Base-by-base conservation (phyloP, 2,329 filamentous ascomycete species). In the Colletotrichum sp. region DNA sequence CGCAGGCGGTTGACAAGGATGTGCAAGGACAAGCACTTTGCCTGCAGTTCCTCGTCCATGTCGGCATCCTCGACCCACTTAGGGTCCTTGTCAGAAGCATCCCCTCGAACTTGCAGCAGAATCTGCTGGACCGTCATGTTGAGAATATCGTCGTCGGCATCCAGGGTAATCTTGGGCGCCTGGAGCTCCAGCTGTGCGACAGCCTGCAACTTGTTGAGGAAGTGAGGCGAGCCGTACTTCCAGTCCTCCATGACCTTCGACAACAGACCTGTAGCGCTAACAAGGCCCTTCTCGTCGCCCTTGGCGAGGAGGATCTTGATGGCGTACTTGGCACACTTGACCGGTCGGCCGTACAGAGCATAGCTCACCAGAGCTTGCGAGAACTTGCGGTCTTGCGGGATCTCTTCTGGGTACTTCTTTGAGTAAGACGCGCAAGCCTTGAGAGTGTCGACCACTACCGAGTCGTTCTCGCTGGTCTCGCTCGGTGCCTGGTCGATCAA, bases 381-480 rank as follows among this genome's bases (percentile, higher is more conserved):
- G 78, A 98, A 96, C 77, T 94, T 94, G 70, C 93, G 91, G 75
- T 98, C 94, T 73, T 91, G 90, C 1, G 94, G 94, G 67, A 99
- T 90, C 74, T 98, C 96, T 13, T 92, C 89, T 0, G 96, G 93
- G 77, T 97, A 96, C 78, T 93, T 95, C 79, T 93, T 93, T 2
- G 96, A 94, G 81, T 98, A 99, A 3, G 94, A 95, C 12, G 96
- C 94, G 81, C 97, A 98, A 4, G 97, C 96, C 81, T 98, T 98
- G 72, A 99, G 87, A 3, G 96, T 96, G 79, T 98, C 95, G 15
- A 97, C 94, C n/a, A 94, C 93, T 5, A 90, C 89, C 2, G 91
- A 83, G 67, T 96, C 93, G 75, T 96, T 96, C 3, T 88, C 81
- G 66, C 90, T 90, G 21, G 87, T 91, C 24, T 90, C 87, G 6